Conservation (phyloP, 805 yeast species). For the Priceomyces melissophilus region DNA sequence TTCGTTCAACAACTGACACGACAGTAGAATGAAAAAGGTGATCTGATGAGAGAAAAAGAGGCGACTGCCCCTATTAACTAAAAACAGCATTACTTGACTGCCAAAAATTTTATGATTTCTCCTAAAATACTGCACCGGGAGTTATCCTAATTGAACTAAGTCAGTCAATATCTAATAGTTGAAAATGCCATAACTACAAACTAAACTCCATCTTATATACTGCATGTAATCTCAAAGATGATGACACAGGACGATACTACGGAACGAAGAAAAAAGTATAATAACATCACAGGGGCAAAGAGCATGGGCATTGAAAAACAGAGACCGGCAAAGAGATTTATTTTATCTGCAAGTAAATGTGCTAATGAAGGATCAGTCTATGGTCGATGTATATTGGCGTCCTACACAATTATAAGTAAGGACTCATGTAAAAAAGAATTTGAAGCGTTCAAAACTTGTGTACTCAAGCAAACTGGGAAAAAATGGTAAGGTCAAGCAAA, state of each 20-base stretch:
- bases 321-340: constrained; percentile 43
- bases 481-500: constrained; percentile 10
- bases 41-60: too few relatives aligned
- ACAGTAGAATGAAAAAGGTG: too few relatives aligned
- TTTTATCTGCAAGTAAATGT: constrained; percentile 39
- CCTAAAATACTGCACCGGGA: too few relatives aligned
- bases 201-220: too few relatives aligned
- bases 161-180: too few relatives aligned
- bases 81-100: too few relatives aligned
- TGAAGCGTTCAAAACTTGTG: constrained; percentile 47
- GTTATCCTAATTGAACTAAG: not conserved
- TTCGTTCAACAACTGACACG: too few relatives aligned
- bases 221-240: not conserved
- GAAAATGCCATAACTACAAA: too few relatives aligned
- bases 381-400: constrained; percentile 52
- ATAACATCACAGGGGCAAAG: not conserved
- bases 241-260: not conserved
- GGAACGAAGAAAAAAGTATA: not conserved
- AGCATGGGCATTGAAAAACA: constrained; percentile 3
- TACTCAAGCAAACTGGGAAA: constrained; percentile 18
- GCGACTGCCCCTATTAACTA: too few relatives aligned
- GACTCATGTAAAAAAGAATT: constrained; percentile 56
- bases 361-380: constrained; percentile 44
- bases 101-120: too few relatives aligned
- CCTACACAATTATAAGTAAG: constrained; percentile 48